Conservation (phyloP, 768 basidiomycete genomes). For the Thelephora ganbajun region DNA sequence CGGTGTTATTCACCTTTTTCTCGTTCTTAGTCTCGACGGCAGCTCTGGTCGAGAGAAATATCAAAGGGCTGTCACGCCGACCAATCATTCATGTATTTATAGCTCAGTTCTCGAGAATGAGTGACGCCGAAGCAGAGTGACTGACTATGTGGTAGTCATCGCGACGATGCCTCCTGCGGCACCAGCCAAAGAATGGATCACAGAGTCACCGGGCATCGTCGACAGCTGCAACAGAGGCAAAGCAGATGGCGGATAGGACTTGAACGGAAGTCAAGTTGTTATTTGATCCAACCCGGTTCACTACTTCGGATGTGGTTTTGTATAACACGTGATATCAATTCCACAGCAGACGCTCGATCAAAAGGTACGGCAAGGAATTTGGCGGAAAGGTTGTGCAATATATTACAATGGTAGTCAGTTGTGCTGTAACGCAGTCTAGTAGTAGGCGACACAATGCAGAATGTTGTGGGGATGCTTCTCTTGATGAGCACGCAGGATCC, state of each 20-base stretch:
- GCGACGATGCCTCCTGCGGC: slow-evolving; percentile 83
- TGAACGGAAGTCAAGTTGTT: background rate
- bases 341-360: too few relatives aligned
- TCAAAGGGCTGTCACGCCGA: slow-evolving; percentile 51
- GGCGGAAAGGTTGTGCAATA: too few relatives aligned
- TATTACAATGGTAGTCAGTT: too few relatives aligned
- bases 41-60: slow-evolving; percentile 85
- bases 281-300: too few relatives aligned
- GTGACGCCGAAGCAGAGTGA: slow-evolving; percentile 2
- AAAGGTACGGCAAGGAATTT: too few relatives aligned
- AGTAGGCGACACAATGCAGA: slow-evolving; percentile 85
- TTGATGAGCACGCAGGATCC: slow-evolving; percentile 72
- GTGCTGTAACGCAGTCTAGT: slow-evolving; percentile 26
- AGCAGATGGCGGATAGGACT: background rate
- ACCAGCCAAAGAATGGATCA: slow-evolving; percentile 79
- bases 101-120: slow-evolving; percentile 3
- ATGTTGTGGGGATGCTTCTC: slow-evolving; percentile 87
- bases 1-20: slow-evolving; percentile 38
- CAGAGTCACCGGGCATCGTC: slow-evolving; percentile 40
- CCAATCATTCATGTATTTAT: slow-evolving; percentile 2
- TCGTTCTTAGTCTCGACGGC: slow-evolving; percentile 80
- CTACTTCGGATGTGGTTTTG: too few relatives aligned
- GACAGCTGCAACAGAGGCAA: background rate
- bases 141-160: slow-evolving; percentile 84
- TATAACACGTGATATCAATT: too few relatives aligned